Percentiles rank a stretch among this genome's conserved stretches.
These are phyloP conservation scores for Carallia pectinifolia DNA, from an alignment of 345 rosid species.

Conservation along the genomic window DNA sequence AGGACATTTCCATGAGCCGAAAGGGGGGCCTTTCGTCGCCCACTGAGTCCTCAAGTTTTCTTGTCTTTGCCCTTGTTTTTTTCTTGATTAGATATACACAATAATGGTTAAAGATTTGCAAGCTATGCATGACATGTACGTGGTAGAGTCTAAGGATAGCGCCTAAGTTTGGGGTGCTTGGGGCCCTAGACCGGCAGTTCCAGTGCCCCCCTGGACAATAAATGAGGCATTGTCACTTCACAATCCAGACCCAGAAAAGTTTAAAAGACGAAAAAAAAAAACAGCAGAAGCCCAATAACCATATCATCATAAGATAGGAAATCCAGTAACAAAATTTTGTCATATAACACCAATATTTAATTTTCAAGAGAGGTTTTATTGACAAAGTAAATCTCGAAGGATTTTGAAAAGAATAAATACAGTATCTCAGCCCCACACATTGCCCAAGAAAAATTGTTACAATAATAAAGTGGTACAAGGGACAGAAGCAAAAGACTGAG, in stretches of 20 bases:
- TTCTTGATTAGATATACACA: not conserved
- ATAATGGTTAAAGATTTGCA: not conserved
- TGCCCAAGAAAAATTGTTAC: constrained; percentile 26
- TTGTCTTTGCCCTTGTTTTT: constrained; percentile 23
- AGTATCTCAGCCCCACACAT: constrained; percentile 20
- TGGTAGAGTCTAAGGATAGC: not conserved
- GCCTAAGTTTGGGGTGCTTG: not conserved
- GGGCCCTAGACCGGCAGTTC: constrained; percentile 8
- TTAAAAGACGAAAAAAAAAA: not conserved
- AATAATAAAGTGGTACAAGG: constrained; percentile 7
- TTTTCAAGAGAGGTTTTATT: not conserved
- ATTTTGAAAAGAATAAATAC: not conserved
- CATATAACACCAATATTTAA: no score
- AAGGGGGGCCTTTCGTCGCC: not conserved
- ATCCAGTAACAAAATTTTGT: not conserved
- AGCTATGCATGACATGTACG: not conserved
- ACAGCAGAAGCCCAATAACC: not conserved
- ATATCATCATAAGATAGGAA: not conserved
- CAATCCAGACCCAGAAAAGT: not conserved
- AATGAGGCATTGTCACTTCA: constrained; percentile 2
- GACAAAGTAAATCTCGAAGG: constrained; percentile 6
- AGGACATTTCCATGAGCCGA: constrained; percentile 29
- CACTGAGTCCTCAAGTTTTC: constrained; percentile 14
- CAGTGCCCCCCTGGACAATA: not conserved
- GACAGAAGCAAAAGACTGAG: constrained; percentile 24